Evolutionary conservation across 2,329 filamentous ascomycete genomes (phyloP), one percentile per base, ranked within the genome.

Genomic region (Colletotrichum siamense): DNA sequence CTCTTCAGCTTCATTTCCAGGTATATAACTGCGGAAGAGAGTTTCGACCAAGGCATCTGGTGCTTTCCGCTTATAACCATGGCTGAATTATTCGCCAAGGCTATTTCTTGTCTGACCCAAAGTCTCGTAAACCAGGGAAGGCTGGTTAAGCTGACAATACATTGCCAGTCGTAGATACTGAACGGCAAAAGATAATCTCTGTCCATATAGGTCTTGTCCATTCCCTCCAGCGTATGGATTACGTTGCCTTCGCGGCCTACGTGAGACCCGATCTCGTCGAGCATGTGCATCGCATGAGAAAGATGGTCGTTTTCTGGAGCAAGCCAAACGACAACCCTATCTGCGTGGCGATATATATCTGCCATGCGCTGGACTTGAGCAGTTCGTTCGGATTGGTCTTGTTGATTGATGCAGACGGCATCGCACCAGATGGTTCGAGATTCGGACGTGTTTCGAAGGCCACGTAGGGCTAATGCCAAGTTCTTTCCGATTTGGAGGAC

Each of bases 261-360:
- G 30, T 34, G 12, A 1, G 22, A 57, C 7, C 3, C 24, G 5
- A 28, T 2, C 3, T 57, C 13, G 52, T 57, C 24, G 0, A 57
- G 12, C 0, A 28, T 1, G 1, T 2, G 13, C 1, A 30, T 0
- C 0, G 30, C 30, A 30, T 0, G 30, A 0, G 30, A 1, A 2
- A 30, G 3, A 0, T 2, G 30, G 0, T 30, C 30, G 30, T 30
- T 30, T 2, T 30, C 2, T 2, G 30, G 55, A 6, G 13, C 55
- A 18, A 59, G 55, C 55, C 55, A 59, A 0, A 28, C 55, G 0
- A 28, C 55, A 2, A 59, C 55, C 3, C 24, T 59, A 18, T 18
- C 15, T 4, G 55, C 55, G 0, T 18, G 15, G 8, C 55, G 55
- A 18, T 2, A 59, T 2, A 59, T 10, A 1, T 59, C 55, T 2